These are phyloP conservation scores for Ophiorrhiza pumila DNA, from an alignment of 257 asterid genomes.

Conservation along the genomic window DNA sequence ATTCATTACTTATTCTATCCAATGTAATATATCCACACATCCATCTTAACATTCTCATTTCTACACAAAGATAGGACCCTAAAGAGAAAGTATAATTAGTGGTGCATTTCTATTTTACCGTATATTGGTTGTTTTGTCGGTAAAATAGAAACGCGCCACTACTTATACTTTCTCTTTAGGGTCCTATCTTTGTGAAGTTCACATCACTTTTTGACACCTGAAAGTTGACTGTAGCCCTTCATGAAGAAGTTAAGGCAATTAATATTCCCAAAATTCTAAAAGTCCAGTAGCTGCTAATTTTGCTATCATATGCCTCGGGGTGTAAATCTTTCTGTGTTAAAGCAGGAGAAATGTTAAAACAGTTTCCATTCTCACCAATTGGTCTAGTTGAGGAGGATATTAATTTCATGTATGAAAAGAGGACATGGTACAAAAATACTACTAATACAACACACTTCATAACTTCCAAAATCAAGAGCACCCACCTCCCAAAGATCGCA, in stretches of 20 bases:
- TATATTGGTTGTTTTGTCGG: too few relatives aligned
- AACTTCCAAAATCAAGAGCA: constrained; percentile 12
- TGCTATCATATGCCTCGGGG: not conserved
- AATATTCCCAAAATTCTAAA: not conserved
- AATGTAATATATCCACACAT: too few relatives aligned
- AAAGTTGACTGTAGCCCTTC: not conserved
- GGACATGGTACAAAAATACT: not conserved
- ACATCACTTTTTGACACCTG: not conserved
- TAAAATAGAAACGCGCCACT: not conserved
- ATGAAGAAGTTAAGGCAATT: not conserved
- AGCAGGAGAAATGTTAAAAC: not conserved
- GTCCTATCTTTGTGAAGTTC: not conserved
- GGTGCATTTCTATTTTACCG: too few relatives aligned
- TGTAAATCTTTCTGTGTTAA: not conserved
- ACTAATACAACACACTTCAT: not conserved
- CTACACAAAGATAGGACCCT: too few relatives aligned
- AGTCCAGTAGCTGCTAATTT: not conserved
- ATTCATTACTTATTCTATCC: too few relatives aligned
- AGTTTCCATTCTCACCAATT: not conserved
- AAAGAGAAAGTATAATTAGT: too few relatives aligned
- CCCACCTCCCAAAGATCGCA: constrained; percentile 96
- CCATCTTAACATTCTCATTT: too few relatives aligned
- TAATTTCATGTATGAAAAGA: not conserved
- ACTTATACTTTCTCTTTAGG: not conserved
- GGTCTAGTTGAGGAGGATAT: not conserved